A percentile compares a stretch with the other conserved stretches of the same genome.
Conservation (phyloP, 1,139 yeast genomes). For the Spencermartinsiella ligniputridi region DNA sequence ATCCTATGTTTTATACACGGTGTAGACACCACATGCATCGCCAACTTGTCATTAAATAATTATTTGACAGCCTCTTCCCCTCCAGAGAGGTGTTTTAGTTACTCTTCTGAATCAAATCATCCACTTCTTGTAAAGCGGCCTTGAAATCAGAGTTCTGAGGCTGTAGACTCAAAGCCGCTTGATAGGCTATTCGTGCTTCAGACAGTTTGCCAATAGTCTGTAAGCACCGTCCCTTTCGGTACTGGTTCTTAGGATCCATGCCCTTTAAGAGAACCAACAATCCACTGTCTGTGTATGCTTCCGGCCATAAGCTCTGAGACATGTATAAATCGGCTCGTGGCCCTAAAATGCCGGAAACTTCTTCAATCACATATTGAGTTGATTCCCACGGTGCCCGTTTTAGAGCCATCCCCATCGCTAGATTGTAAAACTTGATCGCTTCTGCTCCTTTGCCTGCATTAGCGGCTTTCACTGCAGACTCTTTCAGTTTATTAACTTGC, state of each 20-base stretch:
- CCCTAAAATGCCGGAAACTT: constrained; percentile 64
- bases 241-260: constrained; percentile 67
- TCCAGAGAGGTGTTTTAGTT: too few relatives aligned
- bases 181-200: constrained; percentile 71
- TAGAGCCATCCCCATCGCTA: constrained; percentile 78
- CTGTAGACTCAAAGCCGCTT: constrained; percentile 60
- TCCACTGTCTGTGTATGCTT: constrained; percentile 80
- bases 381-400: constrained; percentile 85
- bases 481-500: constrained; percentile 70
- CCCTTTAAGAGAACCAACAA: constrained; percentile 64
- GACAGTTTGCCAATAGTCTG: constrained; percentile 63
- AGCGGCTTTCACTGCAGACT: constrained; percentile 62
- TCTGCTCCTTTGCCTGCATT: constrained; percentile 61
- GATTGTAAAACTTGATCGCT: constrained; percentile 64
- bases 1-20: too few relatives aligned
- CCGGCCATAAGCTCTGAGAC: constrained; percentile 57
- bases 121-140: constrained; percentile 29
- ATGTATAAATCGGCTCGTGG: constrained; percentile 82
- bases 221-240: constrained; percentile 75
- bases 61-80: too few relatives aligned
- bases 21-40: too few relatives aligned
- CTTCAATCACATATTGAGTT: constrained; percentile 74
- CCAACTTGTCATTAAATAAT: too few relatives aligned
- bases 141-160: constrained; percentile 49
- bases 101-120: constrained; percentile 7